Conservation (phyloP, 331 rosid genomes). For the Quercus phellos region DNA sequence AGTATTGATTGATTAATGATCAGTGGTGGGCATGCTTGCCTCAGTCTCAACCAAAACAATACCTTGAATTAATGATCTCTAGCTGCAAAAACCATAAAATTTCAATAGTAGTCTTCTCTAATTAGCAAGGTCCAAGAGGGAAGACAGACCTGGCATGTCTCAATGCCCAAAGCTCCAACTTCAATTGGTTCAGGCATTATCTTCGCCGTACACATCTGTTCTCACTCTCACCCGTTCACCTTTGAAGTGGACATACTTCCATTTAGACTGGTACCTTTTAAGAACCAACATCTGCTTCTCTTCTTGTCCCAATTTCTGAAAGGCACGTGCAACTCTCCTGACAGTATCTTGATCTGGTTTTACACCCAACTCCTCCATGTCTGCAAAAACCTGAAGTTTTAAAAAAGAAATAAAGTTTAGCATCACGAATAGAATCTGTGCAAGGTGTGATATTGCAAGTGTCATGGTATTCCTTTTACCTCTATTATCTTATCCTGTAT, state of each 20-base stretch:
- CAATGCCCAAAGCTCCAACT: background rate
- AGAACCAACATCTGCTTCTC: conserved; percentile 52
- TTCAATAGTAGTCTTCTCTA: background rate
- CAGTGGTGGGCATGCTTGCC: no score
- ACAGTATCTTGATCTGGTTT: conserved; percentile 89
- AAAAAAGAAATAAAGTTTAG: conserved; percentile 3
- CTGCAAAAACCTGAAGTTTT: conserved; percentile 66
- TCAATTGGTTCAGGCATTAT: conserved; percentile 24
- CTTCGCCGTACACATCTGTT: conserved; percentile 38
- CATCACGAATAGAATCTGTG: background rate
- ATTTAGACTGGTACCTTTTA: conserved; percentile 58
- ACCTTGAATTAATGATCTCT: background rate
- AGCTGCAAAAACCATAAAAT: background rate
- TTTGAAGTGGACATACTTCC: conserved; percentile 82
- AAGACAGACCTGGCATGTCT: background rate
- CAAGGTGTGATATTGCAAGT: background rate
- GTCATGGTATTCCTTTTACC: conserved; percentile 30
- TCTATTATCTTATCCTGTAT: conserved; percentile 59
- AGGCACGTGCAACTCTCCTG: conserved; percentile 57
- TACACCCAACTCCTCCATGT: conserved; percentile 79
- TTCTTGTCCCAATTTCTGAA: conserved; percentile 56
- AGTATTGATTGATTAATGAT: no score
- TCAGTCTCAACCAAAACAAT: background rate
- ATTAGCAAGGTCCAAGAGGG: background rate
- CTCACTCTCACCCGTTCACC: conserved; percentile 77